Base-by-base conservation (phyloP, 805 yeast genomes). In the Candida vartiovaarae region DNA sequence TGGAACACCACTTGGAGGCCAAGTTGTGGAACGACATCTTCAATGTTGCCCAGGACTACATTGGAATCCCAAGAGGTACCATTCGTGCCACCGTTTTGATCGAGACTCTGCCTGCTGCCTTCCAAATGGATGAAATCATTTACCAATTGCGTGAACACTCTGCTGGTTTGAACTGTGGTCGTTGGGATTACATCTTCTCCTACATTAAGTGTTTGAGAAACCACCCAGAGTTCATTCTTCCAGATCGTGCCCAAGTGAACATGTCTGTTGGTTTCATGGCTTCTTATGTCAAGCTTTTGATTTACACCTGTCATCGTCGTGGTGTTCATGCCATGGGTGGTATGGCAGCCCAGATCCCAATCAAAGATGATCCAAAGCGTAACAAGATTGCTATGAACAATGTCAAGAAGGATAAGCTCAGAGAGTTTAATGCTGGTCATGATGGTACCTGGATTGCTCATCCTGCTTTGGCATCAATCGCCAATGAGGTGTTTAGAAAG, bases 401-500 rank as follows among this genome's bases (percentile, higher is more conserved):
- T 52, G 93, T 84, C 42, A 74, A 76, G 51, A 76, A 72, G 61
- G 95, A 84, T 65, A 84, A 84, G 66, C 72, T 81, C 52, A 70
- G 93, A 55, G 95, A 84, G 65, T 84, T 83, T 39, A 65, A 70
- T 40, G 82, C 84, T 43, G 93, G 93, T 39, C 88, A 86, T 65
- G 95, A 84, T 68, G 89, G 93, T 41, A 82, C 91, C 46, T 84
- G 95, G 95, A 84, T 84, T 60, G 91, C 91, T 11, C 93, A 84
- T 58, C 95, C 95, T 15, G 90, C 89, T 23, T 71, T 84, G 61
- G 85, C 84, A 26, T 74, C 82, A 15, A 76, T 84, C 50, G 89
- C 87, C 35, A 73, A 82, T 59, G 72, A 75, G 56, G 84, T 84
- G 23, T 84, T 84, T 67, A 75, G 80, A 60, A 76, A 81, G 61